phyloP scores from a whole-genome alignment of 1,139 yeast genomes.

The Pichia sp. region DNA sequence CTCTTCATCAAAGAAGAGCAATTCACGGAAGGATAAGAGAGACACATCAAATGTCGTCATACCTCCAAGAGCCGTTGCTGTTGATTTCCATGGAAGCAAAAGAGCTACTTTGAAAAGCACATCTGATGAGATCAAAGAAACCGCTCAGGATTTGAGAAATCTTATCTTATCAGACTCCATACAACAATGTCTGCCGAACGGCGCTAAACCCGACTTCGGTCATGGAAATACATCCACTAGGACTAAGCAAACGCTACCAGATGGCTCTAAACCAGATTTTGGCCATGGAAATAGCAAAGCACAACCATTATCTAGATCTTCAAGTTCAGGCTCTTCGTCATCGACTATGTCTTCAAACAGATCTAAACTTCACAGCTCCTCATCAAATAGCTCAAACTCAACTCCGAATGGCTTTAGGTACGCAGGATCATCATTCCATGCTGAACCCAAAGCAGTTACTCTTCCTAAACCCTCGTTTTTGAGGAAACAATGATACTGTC shows the following conservation, averaged over 20 bases:
- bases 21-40: neutral
- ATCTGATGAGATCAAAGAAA: conserved; percentile 17
- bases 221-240: neutral
- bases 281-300: conserved; percentile 21
- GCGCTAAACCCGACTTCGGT: conserved; percentile 2
- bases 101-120: conserved; percentile 17
- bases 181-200: neutral
- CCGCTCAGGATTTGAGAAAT: conserved; percentile 20
- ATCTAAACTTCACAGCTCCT: conserved; percentile 13
- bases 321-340: conserved; percentile 17
- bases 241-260: conserved; percentile 27
- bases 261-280: conserved; percentile 38
- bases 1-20: no score
- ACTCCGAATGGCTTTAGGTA: conserved; percentile 24
- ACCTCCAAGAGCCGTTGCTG: conserved; percentile 19
- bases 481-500: conserved; percentile 20
- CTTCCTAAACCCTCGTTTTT: conserved; percentile 50
- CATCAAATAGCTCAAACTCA: conserved; percentile 6
- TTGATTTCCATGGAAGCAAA: conserved; percentile 12
- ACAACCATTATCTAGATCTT: conserved; percentile 15
- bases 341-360: conserved; percentile 21
- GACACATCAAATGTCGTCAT: conserved; percentile 12
- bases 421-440: conserved; percentile 54
- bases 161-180: conserved; percentile 11
- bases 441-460: conserved; percentile 50